These are phyloP conservation scores for Lactifluus hygrophoroides DNA, from an alignment of 768 basidiomycete species.

Conservation along the genomic window DNA sequence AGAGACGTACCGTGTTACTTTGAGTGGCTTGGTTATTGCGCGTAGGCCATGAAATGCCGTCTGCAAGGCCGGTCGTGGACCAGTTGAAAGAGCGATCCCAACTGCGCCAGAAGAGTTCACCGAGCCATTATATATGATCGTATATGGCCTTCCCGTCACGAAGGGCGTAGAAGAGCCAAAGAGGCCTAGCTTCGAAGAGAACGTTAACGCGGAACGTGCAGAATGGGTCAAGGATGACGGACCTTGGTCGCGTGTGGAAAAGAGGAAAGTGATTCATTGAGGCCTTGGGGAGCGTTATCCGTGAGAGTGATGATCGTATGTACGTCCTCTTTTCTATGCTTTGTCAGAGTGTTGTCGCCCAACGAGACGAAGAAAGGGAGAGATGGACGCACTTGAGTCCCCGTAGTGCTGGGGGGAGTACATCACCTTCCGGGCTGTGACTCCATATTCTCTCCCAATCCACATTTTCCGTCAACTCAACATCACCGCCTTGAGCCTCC, in stretches of 20 bases:
- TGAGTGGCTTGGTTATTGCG: slow-evolving; percentile 37
- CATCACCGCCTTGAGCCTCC: not conserved
- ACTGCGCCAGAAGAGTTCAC: slow-evolving; percentile 60
- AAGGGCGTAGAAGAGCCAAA: slow-evolving; percentile 72
- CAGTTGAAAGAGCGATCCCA: slow-evolving; percentile 40
- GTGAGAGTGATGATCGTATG: slow-evolving; percentile 44
- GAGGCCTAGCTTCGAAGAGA: slow-evolving; percentile 49
- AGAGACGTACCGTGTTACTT: slow-evolving; percentile 27
- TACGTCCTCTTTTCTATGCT: slow-evolving; percentile 22
- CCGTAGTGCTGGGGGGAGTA: slow-evolving; percentile 36
- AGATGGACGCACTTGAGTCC: slow-evolving; percentile 29
- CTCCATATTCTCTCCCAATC: slow-evolving; percentile 51
- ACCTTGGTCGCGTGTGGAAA: slow-evolving; percentile 46
- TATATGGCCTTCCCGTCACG: slow-evolving; percentile 64
- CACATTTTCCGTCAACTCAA: slow-evolving; percentile 20
- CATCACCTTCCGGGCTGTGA: slow-evolving; percentile 19
- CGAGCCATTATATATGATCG: slow-evolving; percentile 49
- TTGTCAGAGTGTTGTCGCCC: not conserved
- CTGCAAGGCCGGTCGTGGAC: slow-evolving; percentile 14
- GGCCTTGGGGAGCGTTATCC: slow-evolving; percentile 53
- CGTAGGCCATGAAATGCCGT: slow-evolving; percentile 35
- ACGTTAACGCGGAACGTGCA: not conserved
- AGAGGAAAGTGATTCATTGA: slow-evolving; percentile 34
- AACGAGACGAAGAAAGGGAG: not conserved
- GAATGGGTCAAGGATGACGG: slow-evolving; percentile 18